Evolutionary conservation across 2,329 filamentous ascomycete genomes (phyloP).

Genomic region (Calonectria fujianensis): DNA sequence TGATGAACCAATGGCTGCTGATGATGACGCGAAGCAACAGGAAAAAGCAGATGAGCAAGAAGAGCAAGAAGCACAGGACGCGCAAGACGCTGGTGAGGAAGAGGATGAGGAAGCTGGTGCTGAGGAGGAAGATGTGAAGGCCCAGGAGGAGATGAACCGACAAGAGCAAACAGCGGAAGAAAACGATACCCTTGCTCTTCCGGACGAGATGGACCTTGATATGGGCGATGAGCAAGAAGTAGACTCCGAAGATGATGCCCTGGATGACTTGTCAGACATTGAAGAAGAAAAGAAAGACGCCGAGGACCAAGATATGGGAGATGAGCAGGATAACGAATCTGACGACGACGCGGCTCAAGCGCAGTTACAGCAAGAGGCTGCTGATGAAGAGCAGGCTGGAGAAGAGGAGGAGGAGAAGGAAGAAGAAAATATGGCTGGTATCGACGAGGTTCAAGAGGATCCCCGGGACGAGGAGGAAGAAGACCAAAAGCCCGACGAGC

Average conservation of each 20-base stretch:
- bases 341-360: slow-evolving; percentile 62
- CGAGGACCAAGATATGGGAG: slow-evolving; percentile 63
- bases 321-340: slow-evolving; percentile 60
- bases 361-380: slow-evolving; percentile 61
- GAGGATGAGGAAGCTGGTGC: slow-evolving; percentile 79
- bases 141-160: slow-evolving; percentile 74
- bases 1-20: slow-evolving; percentile 75
- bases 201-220: slow-evolving; percentile 91
- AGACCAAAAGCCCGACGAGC: slow-evolving; percentile 70
- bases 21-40: slow-evolving; percentile 75
- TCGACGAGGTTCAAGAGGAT: slow-evolving; percentile 69
- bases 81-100: slow-evolving; percentile 66
- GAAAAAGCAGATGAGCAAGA: slow-evolving; percentile 59
- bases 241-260: slow-evolving; percentile 72
- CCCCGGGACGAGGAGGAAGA: slow-evolving; percentile 66
- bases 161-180: slow-evolving; percentile 87
- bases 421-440: slow-evolving; percentile 62
- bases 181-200: slow-evolving; percentile 87
- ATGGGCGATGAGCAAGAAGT: slow-evolving; percentile 82
- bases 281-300: slow-evolving; percentile 66
- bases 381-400: slow-evolving; percentile 72
- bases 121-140: slow-evolving; percentile 73
- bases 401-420: slow-evolving; percentile 70
- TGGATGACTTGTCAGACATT: slow-evolving; percentile 75
- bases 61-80: slow-evolving; percentile 59